Base-by-base conservation (phyloP, 2,329 filamentous ascomycete species). In the Diaporthe ilicicola region DNA sequence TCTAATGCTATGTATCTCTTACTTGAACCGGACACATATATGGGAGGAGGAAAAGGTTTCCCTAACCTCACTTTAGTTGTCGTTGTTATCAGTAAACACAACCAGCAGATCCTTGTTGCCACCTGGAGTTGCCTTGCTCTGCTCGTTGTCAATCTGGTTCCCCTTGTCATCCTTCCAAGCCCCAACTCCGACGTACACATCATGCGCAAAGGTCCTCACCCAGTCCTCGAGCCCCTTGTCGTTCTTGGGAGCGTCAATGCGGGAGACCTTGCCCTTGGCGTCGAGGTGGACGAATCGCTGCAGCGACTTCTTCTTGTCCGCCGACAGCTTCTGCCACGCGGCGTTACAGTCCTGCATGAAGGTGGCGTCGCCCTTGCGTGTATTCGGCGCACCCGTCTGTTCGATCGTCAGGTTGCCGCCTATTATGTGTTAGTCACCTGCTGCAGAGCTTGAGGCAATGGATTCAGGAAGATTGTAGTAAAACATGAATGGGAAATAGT, bases 21-120 rank as follows among this genome's bases (percentile, higher is more conserved):
- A 9, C 32, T 34, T 34, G 32, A 34, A 34, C 32, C 32, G 32
- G 32, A 9, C 9, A 4, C 4, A 34, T 34, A 34, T 9, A 34
- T 34, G 9, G 4, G 4, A 34, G 4, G 4, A 34, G 32, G 4
- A 5, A 34, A 5, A 34, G 4, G 4, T 9, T 15, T 39, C 37
- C 37, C 7, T 12, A 10, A 92, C 70, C 92, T 76, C 90, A 92
- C 76, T 37, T 27, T 8, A 70, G 37, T 61, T 32, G 12, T 65
- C 48, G 13, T 70, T 53, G 39, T 65, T 65, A n/a, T 70, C 67
- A 65, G 46, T 70, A 42, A 64, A 70, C 3, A 64, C 56, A 27
- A 65, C 27, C 44, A 70, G 37, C 46, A 70, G 29, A 34, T 65
- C 67, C 27, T 55, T 62, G 27, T 65, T 65, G 1, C 56, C 67